A percentile compares a stretch with the other conserved stretches of the same genome.
Evolutionary conservation across 2,329 filamentous ascomycete genomes (phyloP).

Genomic region (Xylariaceae sp.): DNA sequence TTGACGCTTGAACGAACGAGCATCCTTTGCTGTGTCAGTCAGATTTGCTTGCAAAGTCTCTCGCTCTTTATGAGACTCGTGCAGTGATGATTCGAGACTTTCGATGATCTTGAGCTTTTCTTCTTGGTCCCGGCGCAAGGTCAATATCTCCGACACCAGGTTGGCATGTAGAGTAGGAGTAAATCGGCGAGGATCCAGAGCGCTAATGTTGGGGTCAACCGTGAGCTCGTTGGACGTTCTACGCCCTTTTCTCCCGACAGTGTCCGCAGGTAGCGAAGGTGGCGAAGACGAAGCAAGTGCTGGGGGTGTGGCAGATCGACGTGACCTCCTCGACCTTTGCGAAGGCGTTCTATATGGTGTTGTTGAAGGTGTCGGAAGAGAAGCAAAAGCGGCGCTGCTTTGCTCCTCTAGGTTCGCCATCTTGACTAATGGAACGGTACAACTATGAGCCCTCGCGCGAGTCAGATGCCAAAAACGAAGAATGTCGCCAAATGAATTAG

Average conservation of each 20-base stretch:
- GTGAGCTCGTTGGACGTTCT: slow-evolving; percentile 55
- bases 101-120: slow-evolving; percentile 86
- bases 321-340: slow-evolving; percentile 56
- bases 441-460: no score
- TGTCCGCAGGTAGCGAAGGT: slow-evolving; percentile 40
- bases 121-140: slow-evolving; percentile 82
- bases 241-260: slow-evolving; percentile 43
- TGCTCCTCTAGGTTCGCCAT: slow-evolving; percentile 44
- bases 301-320: slow-evolving; percentile 64
- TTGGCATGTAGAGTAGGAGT: slow-evolving; percentile 94
- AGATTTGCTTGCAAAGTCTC: slow-evolving; percentile 64
- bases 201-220: slow-evolving; percentile 65
- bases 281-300: slow-evolving; percentile 57
- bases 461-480: no score
- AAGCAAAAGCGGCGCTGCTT: slow-evolving; percentile 50
- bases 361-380: slow-evolving; percentile 66
- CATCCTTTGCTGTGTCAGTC: slow-evolving; percentile 67
- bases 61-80: slow-evolving; percentile 68
- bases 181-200: slow-evolving; percentile 85
- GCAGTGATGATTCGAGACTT: slow-evolving; percentile 70
- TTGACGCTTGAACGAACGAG: slow-evolving; percentile 76
- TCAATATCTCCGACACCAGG: slow-evolving; percentile 88
- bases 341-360: slow-evolving; percentile 72
- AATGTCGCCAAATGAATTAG: no score
- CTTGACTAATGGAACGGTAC: no score